These are phyloP conservation scores for Pyrenophora seminiperda DNA, from an alignment of 2,329 filamentous ascomycete genomes.

Conservation along the genomic window DNA sequence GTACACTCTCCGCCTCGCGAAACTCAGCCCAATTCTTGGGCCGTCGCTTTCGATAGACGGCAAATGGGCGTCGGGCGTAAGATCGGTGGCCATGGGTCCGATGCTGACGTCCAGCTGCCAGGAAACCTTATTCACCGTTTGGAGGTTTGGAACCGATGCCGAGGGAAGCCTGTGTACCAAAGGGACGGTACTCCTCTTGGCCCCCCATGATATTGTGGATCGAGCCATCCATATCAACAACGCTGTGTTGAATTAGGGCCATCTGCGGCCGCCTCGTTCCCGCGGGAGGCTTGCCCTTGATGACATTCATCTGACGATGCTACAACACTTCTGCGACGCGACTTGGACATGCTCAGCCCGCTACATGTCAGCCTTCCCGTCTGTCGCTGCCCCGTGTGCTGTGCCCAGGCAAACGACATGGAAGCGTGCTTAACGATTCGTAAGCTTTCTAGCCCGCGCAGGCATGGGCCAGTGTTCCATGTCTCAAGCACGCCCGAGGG, in stretches of 20 bases:
- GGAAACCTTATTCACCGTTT: constrained; percentile 25
- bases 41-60: constrained; percentile 24
- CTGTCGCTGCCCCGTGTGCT: constrained; percentile 12
- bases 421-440: constrained; percentile 37
- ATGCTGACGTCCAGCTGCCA: constrained; percentile 36
- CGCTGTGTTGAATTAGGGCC: background rate
- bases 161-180: constrained; percentile 6
- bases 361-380: constrained; percentile 25
- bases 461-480: constrained; percentile 35
- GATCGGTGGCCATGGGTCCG: constrained; percentile 37
- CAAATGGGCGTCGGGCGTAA: constrained; percentile 38
- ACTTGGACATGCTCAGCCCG: constrained; percentile 18
- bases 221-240: constrained; percentile 2
- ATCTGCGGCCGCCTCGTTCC: background rate
- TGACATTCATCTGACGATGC: background rate
- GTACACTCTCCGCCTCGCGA: constrained; percentile 24
- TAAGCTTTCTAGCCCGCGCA: constrained; percentile 35
- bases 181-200: constrained; percentile 8
- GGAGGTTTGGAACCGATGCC: background rate
- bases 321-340: constrained; percentile 8
- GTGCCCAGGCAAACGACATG: constrained; percentile 10
- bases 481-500: constrained; percentile 9
- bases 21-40: constrained; percentile 17
- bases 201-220: constrained; percentile 2
- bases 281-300: constrained; percentile 1